phyloP scores from a whole-genome alignment of 1,284 basidiomycete genomes.

The Ustilago tritici region DNA sequence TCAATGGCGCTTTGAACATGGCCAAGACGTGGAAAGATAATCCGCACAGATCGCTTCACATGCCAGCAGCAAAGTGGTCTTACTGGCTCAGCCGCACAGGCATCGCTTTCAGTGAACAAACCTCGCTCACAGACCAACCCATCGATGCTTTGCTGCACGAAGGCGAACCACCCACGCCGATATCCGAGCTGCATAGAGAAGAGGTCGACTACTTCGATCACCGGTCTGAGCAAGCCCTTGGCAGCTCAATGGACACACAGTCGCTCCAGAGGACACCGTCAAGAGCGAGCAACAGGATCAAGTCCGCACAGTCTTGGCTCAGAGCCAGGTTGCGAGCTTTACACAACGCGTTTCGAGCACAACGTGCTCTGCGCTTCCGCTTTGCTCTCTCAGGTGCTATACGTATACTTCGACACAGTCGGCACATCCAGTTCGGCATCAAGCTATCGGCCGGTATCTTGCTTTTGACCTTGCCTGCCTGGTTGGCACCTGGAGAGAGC shows the following conservation, averaged over 20 bases:
- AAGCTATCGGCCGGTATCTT: constrained; percentile 71
- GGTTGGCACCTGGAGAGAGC: constrained; percentile 60
- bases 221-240: constrained; percentile 14
- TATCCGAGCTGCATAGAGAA: constrained; percentile 3
- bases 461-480: constrained; percentile 71
- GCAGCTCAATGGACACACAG: background rate
- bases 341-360: constrained; percentile 11
- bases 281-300: constrained; percentile 23
- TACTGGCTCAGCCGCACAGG: constrained; percentile 38
- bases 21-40: constrained; percentile 22
- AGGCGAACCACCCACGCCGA: constrained; percentile 25
- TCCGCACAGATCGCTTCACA: constrained; percentile 15
- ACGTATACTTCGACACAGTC: constrained; percentile 68
- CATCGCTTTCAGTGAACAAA: constrained; percentile 12
- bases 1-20: constrained; percentile 26
- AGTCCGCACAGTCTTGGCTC: constrained; percentile 8
- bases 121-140: constrained; percentile 25
- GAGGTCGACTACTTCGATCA: constrained; percentile 32
- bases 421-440: constrained; percentile 71
- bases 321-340: constrained; percentile 6
- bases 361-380: constrained; percentile 28
- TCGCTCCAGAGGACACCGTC: constrained; percentile 23
- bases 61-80: constrained; percentile 39
- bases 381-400: constrained; percentile 38
- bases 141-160: constrained; percentile 35